These are phyloP conservation scores for Creolimax fragrantissima DNA, from an alignment of 78 protist species.

Conservation along the genomic window DNA sequence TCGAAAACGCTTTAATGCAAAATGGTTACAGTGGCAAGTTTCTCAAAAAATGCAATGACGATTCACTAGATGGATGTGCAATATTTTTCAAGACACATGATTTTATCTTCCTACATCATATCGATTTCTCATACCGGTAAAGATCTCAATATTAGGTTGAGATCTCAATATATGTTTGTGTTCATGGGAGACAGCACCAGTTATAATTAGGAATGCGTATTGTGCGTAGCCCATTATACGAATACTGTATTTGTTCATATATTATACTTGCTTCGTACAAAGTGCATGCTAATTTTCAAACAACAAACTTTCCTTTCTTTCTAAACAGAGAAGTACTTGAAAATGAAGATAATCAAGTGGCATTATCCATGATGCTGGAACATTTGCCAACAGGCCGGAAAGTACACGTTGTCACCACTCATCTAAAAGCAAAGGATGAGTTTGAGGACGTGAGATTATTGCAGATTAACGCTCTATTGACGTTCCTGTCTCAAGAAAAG, in stretches of 20 bases:
- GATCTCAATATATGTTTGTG: no score
- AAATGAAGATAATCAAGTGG: neutral
- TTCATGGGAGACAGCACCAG: no score
- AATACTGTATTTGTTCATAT: no score
- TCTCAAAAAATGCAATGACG: neutral
- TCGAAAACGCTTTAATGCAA: neutral
- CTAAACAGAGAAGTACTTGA: neutral
- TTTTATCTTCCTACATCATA: neutral
- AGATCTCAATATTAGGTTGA: no score
- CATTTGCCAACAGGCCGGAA: neutral
- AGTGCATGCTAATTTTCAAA: no score
- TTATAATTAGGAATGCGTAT: no score
- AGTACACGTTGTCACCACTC: neutral
- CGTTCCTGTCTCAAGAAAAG: neutral
- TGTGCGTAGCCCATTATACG: no score
- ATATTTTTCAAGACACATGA: neutral
- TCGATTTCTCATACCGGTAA: neutral
- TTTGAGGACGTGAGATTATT: neutral
- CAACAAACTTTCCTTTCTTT: no score
- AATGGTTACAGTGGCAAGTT: neutral
- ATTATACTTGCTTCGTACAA: no score
- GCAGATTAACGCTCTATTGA: neutral
- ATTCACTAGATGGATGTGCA: neutral
- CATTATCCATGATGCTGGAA: neutral
- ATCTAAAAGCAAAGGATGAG: neutral